These are phyloP conservation scores for Mantamonas sphyraenae DNA, from an alignment of 78 protist species.

Conservation along the genomic window DNA sequence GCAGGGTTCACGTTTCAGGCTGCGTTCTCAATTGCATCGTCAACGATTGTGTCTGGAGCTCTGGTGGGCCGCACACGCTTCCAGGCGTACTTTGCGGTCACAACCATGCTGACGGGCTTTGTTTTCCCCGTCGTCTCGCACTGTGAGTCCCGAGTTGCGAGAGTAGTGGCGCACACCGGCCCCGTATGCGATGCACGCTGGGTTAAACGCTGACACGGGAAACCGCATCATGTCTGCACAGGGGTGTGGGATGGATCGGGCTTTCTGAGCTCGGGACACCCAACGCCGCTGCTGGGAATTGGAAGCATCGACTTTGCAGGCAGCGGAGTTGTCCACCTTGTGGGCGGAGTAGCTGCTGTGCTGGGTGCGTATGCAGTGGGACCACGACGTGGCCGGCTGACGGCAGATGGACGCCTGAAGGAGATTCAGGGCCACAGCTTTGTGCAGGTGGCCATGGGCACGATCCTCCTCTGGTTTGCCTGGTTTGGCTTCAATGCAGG, in stretches of 20 bases:
- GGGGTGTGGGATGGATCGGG: too few species aligned
- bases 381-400: conserved; percentile 68
- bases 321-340: background rate
- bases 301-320: conserved; percentile 45
- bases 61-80: conserved; percentile 39
- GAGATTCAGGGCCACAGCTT: conserved; percentile 39
- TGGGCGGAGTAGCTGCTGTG: conserved; percentile 24
- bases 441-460: conserved; percentile 52
- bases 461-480: conserved; percentile 71
- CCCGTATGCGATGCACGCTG: too few species aligned
- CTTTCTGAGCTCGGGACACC: too few species aligned
- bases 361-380: conserved; percentile 60
- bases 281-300: too few species aligned
- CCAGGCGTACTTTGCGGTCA: conserved; percentile 34
- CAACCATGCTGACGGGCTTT: conserved; percentile 19
- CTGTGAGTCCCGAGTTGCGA: conserved; percentile 52
- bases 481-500: conserved; percentile 76
- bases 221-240: too few species aligned
- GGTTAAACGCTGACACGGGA: too few species aligned
- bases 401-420: conserved; percentile 29
- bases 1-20: conserved; percentile 44
- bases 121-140: conserved; percentile 59
- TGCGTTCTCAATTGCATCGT: conserved; percentile 43
- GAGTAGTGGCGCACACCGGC: too few species aligned
- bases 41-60: conserved; percentile 61